Evolutionary conservation across 164 flowering plant species (phyloP), one percentile per base, ranked within the genome.

Genomic region (Tetrastigma voinierianum): DNA sequence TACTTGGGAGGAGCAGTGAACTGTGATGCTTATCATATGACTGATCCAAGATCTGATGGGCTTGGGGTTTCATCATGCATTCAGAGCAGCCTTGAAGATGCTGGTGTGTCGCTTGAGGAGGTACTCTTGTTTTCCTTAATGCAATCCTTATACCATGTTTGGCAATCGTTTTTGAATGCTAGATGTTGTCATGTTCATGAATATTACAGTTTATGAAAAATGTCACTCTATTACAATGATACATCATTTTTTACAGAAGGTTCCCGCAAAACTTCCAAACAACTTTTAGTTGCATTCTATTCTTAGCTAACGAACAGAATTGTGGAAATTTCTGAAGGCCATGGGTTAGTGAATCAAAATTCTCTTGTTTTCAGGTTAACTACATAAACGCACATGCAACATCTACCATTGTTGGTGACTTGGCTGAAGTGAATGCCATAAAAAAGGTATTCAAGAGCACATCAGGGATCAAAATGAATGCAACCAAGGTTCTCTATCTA

Each of bases 1-100:
- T 93, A 91, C 70, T 72, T 93, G 56, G 97, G 98, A 60, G 98
- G 98, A 70, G 91, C 97, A 57, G 79, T 93, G 48, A 93, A 83
- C 59, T 93, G 98, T 81, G 97, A 93, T 88, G 98, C 98, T 59
- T 79, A 91, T 84, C 98, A 93, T 72, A 87, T 93, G 98, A 93
- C 97, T 56, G 98, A 94, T 76, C 98, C 98, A 47, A 83, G 97
- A 78, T 82, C 96, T 66, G 98, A 91, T 81, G 96, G 98, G 57
- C 94, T 91, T 69, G 97, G 98, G 59, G 97, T 93, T 57, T 93
- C 98, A 59, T 65, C 98, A 19, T 91, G 98, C 77, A 93, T 93
- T 49, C 77, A 79, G 67, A 87, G 81, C 16, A 81, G 91, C 67
- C 91, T 93, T 66, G 91, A 84, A 78, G 97, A 89, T 83, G 93